A percentile compares a stretch with the other conserved stretches of the same genome.
phyloP scores from a whole-genome alignment of 225 moss, liverwort and hornwort genomes.

The Physcomitrellopsis africana region DNA sequence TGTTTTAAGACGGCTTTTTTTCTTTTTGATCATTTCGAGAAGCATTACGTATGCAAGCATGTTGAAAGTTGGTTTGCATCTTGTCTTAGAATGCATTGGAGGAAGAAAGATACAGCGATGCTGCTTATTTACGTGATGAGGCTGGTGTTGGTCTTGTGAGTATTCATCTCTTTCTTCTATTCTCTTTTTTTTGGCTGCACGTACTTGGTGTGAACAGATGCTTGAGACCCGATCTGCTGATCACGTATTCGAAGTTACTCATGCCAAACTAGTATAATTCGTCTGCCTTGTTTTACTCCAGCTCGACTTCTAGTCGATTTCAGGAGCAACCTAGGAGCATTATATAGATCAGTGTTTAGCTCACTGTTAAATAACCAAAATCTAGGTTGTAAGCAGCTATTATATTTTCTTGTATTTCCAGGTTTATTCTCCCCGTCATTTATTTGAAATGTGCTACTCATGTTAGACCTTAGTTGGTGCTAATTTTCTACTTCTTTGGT shows the following conservation, averaged over 20 bases:
- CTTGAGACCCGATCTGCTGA: background rate
- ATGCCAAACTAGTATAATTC: constrained; percentile 2
- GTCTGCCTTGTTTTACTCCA: background rate
- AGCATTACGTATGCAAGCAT: background rate
- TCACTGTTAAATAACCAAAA: background rate
- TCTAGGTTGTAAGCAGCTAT: background rate
- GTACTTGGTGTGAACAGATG: constrained; percentile 4
- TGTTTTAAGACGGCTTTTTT: background rate
- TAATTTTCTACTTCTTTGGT: background rate
- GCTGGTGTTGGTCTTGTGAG: constrained; percentile 90
- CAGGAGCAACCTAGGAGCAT: no score
- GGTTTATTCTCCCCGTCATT: background rate
- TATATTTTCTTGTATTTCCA: background rate
- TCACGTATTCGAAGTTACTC: constrained; percentile 11
- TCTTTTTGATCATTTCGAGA: background rate
- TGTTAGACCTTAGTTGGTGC: constrained; percentile 4
- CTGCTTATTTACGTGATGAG: constrained; percentile 75
- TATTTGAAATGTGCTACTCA: background rate
- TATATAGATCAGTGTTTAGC: no score
- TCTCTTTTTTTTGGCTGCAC: constrained; percentile 12
- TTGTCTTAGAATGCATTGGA: constrained; percentile 66
- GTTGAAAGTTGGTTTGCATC: constrained; percentile 21
- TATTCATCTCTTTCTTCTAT: constrained; percentile 17
- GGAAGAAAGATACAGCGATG: constrained; percentile 84
- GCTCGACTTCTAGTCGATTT: no score